Evolutionary conservation across 805 yeast species (phyloP).

Genomic region (Priceomyces melissophilus): DNA sequence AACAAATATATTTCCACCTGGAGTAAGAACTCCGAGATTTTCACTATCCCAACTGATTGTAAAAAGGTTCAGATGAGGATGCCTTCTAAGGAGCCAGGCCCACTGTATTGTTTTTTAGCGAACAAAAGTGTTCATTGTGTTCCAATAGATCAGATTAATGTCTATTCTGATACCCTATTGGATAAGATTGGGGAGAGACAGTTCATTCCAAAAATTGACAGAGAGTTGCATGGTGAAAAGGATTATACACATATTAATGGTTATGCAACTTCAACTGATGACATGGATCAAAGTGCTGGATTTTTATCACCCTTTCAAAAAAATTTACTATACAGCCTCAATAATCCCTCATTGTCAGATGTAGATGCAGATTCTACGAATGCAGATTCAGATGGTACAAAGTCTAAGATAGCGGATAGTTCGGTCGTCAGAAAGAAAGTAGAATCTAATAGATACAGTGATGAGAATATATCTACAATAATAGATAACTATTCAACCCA

Average conservation of each 20-base stretch:
- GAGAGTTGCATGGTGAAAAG: background rate
- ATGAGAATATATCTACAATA: conserved; percentile 6
- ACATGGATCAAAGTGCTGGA: background rate
- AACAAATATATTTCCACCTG: background rate
- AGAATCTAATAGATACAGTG: background rate
- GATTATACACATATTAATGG: background rate
- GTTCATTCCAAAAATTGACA: background rate
- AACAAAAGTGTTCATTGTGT: conserved; percentile 23
- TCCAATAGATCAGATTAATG: conserved; percentile 19
- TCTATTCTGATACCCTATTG: conserved; percentile 8
- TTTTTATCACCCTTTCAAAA: conserved; percentile 14
- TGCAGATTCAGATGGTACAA: conserved; percentile 1
- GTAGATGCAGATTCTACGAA: conserved; percentile 20
- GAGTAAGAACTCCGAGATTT: too few species aligned
- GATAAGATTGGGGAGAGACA: conserved; percentile 1
- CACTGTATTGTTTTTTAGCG: conserved; percentile 29
- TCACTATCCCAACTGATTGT: too few species aligned
- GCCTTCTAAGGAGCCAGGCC: conserved; percentile 7
- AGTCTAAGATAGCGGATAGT: background rate
- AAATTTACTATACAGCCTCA: conserved; percentile 32
- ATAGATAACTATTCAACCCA: conserved; percentile 37
- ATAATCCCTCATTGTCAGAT: conserved; percentile 36
- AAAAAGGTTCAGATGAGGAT: background rate
- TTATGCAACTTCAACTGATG: background rate
- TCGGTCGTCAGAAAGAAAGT: background rate